These are phyloP conservation scores for Clarireedia hainanense DNA, from an alignment of 2,329 filamentous ascomycete genomes.

Conservation along the genomic window DNA sequence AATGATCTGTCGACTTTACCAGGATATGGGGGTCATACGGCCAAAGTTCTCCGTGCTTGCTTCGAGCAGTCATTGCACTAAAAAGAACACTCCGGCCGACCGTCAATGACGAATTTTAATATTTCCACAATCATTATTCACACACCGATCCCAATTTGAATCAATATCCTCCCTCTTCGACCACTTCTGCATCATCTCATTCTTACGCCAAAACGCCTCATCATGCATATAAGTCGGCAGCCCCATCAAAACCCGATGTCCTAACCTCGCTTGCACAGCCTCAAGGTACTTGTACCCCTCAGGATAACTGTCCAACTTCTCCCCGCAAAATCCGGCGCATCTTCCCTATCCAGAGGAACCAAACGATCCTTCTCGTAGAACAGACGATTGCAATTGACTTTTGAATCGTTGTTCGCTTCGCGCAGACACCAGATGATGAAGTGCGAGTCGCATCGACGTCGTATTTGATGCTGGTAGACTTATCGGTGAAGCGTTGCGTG, in stretches of 20 bases:
- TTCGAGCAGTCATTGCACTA: too few species aligned
- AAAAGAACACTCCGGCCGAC: too few species aligned
- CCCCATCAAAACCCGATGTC: background rate
- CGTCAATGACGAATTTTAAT: too few species aligned
- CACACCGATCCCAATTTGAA: background rate
- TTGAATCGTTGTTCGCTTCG: background rate
- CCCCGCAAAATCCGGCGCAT: background rate
- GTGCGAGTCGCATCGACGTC: conserved; percentile 40
- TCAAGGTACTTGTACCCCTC: background rate
- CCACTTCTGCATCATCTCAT: background rate
- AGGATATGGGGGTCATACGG: too few species aligned
- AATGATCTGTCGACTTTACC: too few species aligned
- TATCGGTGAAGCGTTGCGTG: conserved; percentile 39
- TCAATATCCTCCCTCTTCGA: background rate
- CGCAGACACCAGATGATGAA: conserved; percentile 32
- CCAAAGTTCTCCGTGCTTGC: too few species aligned
- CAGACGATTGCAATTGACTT: background rate
- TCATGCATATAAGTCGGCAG: background rate
- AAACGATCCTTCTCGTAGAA: background rate
- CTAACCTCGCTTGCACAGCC: background rate
- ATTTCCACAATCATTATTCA: too few species aligned
- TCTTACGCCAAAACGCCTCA: background rate
- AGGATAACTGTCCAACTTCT: background rate
- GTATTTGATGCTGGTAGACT: conserved; percentile 10
- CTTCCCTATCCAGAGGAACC: background rate